Evolutionary conservation across 1,139 yeast species (phyloP), one percentile per base, ranked within the genome.

Genomic region (Pichia cactophila): DNA sequence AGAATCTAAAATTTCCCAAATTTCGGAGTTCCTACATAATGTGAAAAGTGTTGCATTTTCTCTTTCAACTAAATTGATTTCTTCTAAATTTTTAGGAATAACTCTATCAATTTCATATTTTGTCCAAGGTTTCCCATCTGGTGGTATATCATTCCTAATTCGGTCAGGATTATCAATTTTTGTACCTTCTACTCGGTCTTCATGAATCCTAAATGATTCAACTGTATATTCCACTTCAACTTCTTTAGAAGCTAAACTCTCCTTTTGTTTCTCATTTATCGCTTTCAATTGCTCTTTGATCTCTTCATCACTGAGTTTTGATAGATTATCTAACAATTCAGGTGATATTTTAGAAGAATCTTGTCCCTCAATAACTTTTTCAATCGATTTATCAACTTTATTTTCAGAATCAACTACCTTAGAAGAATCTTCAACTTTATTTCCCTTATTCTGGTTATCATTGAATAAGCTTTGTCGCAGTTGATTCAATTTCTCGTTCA

Each of bases 21-120:
- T 56, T 58, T 79, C 84, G 9, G 63, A 58, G 58, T 80, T 80
- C 54, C 83, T 65, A 11, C 81, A 82, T 50, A 80, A 65, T 0
- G 83, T 70, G 42, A 79, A 77, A 52, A 80, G 70, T 1, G 83
- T 76, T 4, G 83, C 83, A 57, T 72, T 77, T 37, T 62, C 49
- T 45, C 54, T 56, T 11, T 33, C 17, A 28, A 44, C 23, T n/a
- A n/a, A 14, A 26, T 28, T 43, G 7, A 42, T 35, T 26, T 28
- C 11, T 6, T 37, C 33, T 16, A 41, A 17, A 36, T 31, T 33
- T 8, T 9, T 10, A 20, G 51, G 50, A 7, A 52, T 17, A 9
- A 35, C 35, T 38, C 57, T 51, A 7, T 54, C 54, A 26, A 51
- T 33, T 38, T 54, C 57, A 43, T 53, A 54, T 33, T 44, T 41